These are phyloP conservation scores for Botrytis paeoniae DNA, from an alignment of 2,329 filamentous ascomycete genomes.

Conservation along the genomic window DNA sequence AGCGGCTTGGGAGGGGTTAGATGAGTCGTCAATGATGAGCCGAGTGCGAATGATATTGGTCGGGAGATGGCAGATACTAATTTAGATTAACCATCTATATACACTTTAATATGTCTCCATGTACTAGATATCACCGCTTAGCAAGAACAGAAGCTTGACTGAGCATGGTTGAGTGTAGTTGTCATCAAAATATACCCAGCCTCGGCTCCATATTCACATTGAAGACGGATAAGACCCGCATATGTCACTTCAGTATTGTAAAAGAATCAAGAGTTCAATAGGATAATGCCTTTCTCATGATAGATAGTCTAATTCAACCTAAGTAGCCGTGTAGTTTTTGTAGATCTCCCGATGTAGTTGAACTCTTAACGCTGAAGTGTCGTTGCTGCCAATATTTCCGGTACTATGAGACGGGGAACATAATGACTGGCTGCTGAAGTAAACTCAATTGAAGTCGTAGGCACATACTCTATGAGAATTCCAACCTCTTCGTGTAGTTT, in stretches of 20 bases:
- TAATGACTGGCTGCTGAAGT: too few relatives aligned
- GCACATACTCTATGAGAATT: background rate
- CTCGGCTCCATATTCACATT: background rate
- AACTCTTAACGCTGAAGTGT: background rate
- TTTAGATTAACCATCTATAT: background rate
- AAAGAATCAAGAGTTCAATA: background rate
- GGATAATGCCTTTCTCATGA: accelerated
- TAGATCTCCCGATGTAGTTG: background rate
- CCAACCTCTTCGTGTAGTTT: accelerated
- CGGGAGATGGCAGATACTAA: background rate
- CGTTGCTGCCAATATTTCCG: background rate
- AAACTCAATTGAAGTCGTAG: background rate
- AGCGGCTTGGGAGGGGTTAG: background rate
- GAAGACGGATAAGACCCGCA: background rate
- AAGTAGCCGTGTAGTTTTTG: too few relatives aligned
- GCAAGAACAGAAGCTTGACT: background rate
- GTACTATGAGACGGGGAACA: too few relatives aligned
- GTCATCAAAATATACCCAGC: background rate
- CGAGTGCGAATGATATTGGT: background rate
- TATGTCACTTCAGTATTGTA: background rate
- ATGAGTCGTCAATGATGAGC: background rate
- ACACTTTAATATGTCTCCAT: background rate
- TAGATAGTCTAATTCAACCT: background rate
- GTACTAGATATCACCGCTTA: background rate
- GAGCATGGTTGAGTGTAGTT: background rate